Base-by-base conservation (phyloP, 108 stramenopile species). In the Cyclotella atomus region DNA sequence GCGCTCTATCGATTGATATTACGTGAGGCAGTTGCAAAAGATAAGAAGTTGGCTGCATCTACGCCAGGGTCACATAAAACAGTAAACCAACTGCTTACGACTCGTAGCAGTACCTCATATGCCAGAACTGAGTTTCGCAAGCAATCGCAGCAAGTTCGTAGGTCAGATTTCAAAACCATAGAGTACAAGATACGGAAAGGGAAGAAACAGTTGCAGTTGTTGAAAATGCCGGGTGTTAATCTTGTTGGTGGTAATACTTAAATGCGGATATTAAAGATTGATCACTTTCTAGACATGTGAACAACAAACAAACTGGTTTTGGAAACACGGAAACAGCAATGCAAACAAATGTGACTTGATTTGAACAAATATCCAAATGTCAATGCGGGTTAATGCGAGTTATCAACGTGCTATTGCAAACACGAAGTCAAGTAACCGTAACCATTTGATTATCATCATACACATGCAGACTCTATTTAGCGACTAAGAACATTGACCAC, bases 161-260 rank as follows among this genome's bases (percentile, higher is more conserved):
- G 87, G 50, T 85, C 86, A 10, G 93, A 94, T 74, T 94, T 91
- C 60, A 83, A 83, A 68, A 84, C 74, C 15, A 89, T 94, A 56
- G 93, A 94, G 71, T 87, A 90, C 76, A 82, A 83, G 65, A 85
- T 94, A 20, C 77, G 93, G 19, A 85, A 91, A 50, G 93, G 93
- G 30, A 76, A 86, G 50, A 94, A 94, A 59, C 88, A 91, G 65
- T 64, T 94, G 70, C 84, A 91, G 41, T 56, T 94, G 25, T 63
- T 94, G 44, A 73, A 91, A 75, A 94, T 94, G 93, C 90, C 93
- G 2, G 93, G 93, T 7, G 90, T 90, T 36, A 73, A 85, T 69
- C 57, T 86, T 24, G 87, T 90, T 17, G 68, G 77, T 23, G 83
- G 89, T 41, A 36, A 21, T n/a, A 61, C 21, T 68, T 46, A 29